Percentiles rank a stretch among this genome's conserved stretches.
These are phyloP conservation scores for Aeschynomene evenia DNA, from an alignment of 306 rosid genomes.

Conservation along the genomic window DNA sequence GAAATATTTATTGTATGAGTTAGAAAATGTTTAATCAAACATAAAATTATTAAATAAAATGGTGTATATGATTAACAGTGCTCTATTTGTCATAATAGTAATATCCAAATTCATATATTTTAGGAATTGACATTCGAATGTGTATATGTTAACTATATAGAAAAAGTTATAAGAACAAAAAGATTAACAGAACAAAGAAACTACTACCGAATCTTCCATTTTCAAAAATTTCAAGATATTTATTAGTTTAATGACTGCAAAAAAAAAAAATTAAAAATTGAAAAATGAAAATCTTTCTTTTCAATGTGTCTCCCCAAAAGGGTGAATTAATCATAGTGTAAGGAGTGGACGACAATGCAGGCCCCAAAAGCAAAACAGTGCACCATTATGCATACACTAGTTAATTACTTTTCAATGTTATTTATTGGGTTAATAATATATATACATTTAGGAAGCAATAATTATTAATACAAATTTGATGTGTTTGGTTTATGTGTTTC, in stretches of 20 bases:
- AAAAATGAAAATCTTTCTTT: neutral
- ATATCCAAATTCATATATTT: too few species aligned
- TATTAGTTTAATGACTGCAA: neutral
- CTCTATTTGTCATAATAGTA: too few species aligned
- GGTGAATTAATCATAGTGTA: neutral
- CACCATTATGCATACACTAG: neutral
- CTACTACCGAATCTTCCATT: neutral
- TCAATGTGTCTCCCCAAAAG: neutral
- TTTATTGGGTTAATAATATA: neutral
- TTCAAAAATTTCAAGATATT: too few species aligned
- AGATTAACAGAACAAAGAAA: neutral
- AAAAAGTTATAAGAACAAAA: neutral
- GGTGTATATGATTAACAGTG: neutral
- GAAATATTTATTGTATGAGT: too few species aligned
- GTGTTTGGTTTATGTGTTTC: too few species aligned
- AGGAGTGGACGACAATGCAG: conserved; percentile 11
- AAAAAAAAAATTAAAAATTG: neutral
- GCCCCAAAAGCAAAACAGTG: conserved; percentile 1
- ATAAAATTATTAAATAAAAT: neutral
- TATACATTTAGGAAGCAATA: neutral
- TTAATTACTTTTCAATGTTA: too few species aligned
- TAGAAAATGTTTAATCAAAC: neutral
- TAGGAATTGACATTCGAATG: too few species aligned
- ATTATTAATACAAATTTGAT: too few species aligned
- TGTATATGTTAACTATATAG: neutral